Evolutionary conservation across 495 filamentous ascomycete species (phyloP).

Genomic region (Sordaria brevicollis): DNA sequence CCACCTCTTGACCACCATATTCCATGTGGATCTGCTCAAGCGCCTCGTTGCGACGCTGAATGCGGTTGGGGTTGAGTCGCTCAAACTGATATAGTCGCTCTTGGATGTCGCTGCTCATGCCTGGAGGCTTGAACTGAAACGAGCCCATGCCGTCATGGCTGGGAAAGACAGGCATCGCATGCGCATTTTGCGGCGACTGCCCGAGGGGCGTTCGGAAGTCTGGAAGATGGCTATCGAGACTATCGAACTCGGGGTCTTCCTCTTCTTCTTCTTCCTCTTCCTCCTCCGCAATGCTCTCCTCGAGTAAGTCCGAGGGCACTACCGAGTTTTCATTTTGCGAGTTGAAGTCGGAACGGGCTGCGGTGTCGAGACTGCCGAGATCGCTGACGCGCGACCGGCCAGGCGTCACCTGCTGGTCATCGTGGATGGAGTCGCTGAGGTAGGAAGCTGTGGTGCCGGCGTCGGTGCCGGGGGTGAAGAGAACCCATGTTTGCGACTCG

Average conservation of each 20-base stretch:
- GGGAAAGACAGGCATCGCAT: conserved; percentile 56
- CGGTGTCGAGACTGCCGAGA: conserved; percentile 71
- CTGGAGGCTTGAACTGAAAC: conserved; percentile 45
- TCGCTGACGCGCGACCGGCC: conserved; percentile 72
- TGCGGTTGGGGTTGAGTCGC: conserved; percentile 60
- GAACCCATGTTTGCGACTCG: conserved; percentile 87
- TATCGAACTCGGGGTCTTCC: conserved; percentile 70
- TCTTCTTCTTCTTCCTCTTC: conserved; percentile 47
- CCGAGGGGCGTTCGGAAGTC: conserved; percentile 59
- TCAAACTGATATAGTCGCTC: conserved; percentile 82
- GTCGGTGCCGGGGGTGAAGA: conserved; percentile 72
- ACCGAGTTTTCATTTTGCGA: conserved; percentile 29
- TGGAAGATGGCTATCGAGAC: conserved; percentile 79
- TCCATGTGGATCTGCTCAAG: conserved; percentile 41
- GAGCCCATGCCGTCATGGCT: conserved; percentile 85
- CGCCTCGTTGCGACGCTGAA: conserved; percentile 56
- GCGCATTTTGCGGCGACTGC: conserved; percentile 15
- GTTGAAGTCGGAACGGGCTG: conserved; percentile 38
- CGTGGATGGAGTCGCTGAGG: conserved; percentile 55
- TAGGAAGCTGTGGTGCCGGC: conserved; percentile 55
- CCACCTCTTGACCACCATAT: conserved; percentile 47
- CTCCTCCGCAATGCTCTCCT: conserved; percentile 48
- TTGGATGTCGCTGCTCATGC: conserved; percentile 44
- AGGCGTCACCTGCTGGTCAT: conserved; percentile 58
- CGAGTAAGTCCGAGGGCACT: conserved; percentile 32